These are phyloP conservation scores for Boehmeria nivea DNA, from an alignment of 306 rosid genomes.

Conservation along the genomic window DNA sequence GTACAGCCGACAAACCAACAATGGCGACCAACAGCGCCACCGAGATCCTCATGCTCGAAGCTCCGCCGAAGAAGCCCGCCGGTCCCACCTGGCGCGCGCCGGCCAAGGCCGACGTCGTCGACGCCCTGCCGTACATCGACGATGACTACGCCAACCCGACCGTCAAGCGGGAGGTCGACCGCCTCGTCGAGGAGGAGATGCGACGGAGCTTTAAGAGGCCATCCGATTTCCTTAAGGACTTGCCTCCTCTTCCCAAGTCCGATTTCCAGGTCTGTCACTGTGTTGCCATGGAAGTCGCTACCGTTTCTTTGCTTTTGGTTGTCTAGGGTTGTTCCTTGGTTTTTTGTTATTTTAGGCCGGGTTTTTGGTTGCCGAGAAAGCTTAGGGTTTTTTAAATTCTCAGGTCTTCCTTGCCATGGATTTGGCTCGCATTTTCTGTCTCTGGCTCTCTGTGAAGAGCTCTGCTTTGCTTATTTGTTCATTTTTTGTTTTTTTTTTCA, in stretches of 20 bases:
- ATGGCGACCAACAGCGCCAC: slow-evolving; percentile 39
- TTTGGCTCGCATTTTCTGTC: too few relatives aligned
- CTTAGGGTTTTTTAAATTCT: background rate
- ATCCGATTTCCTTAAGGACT: slow-evolving; percentile 80
- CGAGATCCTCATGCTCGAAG: slow-evolving; percentile 72
- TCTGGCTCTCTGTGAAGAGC: too few relatives aligned
- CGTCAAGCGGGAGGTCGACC: slow-evolving; percentile 81
- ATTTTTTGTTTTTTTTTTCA: too few relatives aligned
- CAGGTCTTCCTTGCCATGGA: too few relatives aligned
- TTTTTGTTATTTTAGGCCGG: background rate
- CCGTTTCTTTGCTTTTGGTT: background rate
- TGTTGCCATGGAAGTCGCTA: background rate
- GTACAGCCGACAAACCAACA: background rate
- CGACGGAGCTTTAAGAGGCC: slow-evolving; percentile 85
- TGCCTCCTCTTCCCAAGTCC: slow-evolving; percentile 73
- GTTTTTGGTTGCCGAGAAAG: slow-evolving; percentile 11
- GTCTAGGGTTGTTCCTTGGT: too few relatives aligned
- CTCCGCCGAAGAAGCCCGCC: slow-evolving; percentile 43
- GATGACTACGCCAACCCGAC: slow-evolving; percentile 66
- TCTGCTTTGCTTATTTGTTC: too few relatives aligned
- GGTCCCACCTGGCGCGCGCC: slow-evolving; percentile 34
- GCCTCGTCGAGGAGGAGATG: slow-evolving; percentile 85
- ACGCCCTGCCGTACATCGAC: slow-evolving; percentile 92
- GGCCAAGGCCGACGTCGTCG: slow-evolving; percentile 60
- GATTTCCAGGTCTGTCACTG: slow-evolving; percentile 51